Evolutionary conservation across 2,329 filamentous ascomycete genomes (phyloP).

Genomic region (Anisogramma anomala): DNA sequence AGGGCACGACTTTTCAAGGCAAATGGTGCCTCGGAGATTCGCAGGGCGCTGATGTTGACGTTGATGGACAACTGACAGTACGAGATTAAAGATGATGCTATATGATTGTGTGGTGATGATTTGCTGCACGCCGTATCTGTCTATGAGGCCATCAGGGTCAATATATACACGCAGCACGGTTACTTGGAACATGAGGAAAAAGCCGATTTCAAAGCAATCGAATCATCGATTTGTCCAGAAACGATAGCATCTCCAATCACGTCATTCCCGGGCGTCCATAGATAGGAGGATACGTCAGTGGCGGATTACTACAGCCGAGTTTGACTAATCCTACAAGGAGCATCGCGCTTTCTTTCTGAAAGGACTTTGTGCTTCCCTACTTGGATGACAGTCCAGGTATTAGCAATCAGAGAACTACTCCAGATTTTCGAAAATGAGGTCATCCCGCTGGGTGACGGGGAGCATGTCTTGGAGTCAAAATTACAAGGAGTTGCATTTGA

Average conservation of each 20-base stretch:
- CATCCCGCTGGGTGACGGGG: not conserved
- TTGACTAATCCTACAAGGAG: too few relatives aligned
- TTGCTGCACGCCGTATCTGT: not conserved
- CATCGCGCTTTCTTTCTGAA: too few relatives aligned
- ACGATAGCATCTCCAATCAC: not conserved
- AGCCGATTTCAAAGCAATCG: conserved; percentile 6
- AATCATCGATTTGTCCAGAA: not conserved
- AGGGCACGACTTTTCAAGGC: not conserved
- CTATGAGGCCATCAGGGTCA: not conserved
- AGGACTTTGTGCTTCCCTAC: not conserved
- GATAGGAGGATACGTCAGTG: not conserved
- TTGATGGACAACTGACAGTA: too few relatives aligned
- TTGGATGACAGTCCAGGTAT: too few relatives aligned
- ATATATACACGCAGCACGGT: not conserved
- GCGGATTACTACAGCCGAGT: not conserved
- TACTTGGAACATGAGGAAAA: not conserved
- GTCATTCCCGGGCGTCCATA: conserved; percentile 1
- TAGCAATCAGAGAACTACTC: not conserved
- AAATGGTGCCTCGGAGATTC: not conserved
- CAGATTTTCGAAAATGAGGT: not conserved
- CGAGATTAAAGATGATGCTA: too few relatives aligned
- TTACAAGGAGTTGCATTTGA: not conserved
- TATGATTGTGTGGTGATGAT: not conserved
- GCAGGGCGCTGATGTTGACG: too few relatives aligned
- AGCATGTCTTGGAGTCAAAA: too few relatives aligned